Evolutionary conservation across 208 protist species (phyloP).

Genomic region (Leishmania turanica): DNA sequence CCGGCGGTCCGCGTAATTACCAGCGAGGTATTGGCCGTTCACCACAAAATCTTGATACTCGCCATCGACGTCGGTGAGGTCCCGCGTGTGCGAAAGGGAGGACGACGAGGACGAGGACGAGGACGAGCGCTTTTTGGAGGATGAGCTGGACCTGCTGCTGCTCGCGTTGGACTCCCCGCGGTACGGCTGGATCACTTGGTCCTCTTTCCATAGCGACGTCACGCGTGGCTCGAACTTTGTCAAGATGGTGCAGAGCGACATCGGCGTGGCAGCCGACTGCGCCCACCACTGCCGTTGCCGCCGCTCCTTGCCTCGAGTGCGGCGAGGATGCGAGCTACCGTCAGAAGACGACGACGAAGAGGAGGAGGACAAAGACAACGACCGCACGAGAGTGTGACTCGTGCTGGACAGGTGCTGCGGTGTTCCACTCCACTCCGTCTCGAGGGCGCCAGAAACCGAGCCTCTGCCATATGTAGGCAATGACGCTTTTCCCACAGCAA

Average conservation of each 20-base stretch:
- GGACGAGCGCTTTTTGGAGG: slow-evolving; percentile 27
- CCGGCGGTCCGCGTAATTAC: slow-evolving; percentile 51
- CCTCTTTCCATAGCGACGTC: slow-evolving; percentile 56
- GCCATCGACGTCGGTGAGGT: slow-evolving; percentile 16
- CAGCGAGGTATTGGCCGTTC: slow-evolving; percentile 51
- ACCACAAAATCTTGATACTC: slow-evolving; percentile 70
- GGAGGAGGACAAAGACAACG: slow-evolving; percentile 22
- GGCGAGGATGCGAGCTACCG: slow-evolving; percentile 12
- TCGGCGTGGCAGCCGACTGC: slow-evolving; percentile 39
- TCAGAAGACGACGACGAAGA: slow-evolving; percentile 21
- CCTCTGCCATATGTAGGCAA: neutral
- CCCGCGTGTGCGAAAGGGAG: neutral
- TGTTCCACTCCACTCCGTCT: slow-evolving; percentile 24
- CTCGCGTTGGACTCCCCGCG: slow-evolving; percentile 50
- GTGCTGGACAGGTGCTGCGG: slow-evolving; percentile 26
- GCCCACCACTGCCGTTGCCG: slow-evolving; percentile 26
- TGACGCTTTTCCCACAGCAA: neutral
- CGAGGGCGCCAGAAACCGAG: neutral
- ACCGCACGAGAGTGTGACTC: slow-evolving; percentile 12
- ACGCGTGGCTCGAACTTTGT: slow-evolving; percentile 55
- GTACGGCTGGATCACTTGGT: slow-evolving; percentile 78
- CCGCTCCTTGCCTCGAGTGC: slow-evolving; percentile 15
- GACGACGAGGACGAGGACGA: slow-evolving; percentile 20
- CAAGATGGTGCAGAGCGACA: slow-evolving; percentile 71
- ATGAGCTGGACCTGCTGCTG: slow-evolving; percentile 21